Base-by-base conservation (phyloP, 78 protist genomes). In the Tieghemostelium lacteum region DNA sequence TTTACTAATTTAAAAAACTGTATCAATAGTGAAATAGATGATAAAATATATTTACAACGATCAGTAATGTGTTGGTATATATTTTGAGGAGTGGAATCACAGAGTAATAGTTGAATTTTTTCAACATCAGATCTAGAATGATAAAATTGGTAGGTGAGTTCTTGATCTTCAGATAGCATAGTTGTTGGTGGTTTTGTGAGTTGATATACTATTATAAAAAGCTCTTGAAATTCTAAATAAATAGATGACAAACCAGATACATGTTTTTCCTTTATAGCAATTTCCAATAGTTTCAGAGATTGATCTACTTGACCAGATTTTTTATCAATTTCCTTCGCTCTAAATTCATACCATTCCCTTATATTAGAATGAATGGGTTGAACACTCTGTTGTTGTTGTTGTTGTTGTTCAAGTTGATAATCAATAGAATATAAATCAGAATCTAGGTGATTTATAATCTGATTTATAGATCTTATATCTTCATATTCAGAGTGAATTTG, bases 231-330 rank as follows among this genome's bases (percentile, higher is more conserved):
- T 10, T 45, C 52, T n/a, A n/a, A n/a, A n/a, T n/a, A n/a, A 34
- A 67, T 39, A 5, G 22, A 37, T 7, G 3, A 16, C 17, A 83
- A 54, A n/a, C 33, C 28, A 8, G 60, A 22, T 36, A 83, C 78
- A 64, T 83, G 52, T 29, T 70, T 66, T 34, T 69, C 78, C 17
- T 34, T 0, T 2, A 83, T 69, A 10, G 61, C 91, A 29, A 83
- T 52, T 19, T 52, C 39, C 16, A 83, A 58, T 49, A 83, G 42
- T 22, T 10, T 22, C 14, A 69, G 24, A 31, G 80, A 52, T 14
- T 83, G 52, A 39, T 55, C 67, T 7, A 83, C 58, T 69, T 83
- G 91, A 42, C 91, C 91, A 1, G 74, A 69, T 33, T 69, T 83
- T 50, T 61, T 66, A 39, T 69, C 91, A 28, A 83, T 83, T 69